phyloP scores from a whole-genome alignment of 352 stramenopile species.

The Phytophthora citrophthora region DNA sequence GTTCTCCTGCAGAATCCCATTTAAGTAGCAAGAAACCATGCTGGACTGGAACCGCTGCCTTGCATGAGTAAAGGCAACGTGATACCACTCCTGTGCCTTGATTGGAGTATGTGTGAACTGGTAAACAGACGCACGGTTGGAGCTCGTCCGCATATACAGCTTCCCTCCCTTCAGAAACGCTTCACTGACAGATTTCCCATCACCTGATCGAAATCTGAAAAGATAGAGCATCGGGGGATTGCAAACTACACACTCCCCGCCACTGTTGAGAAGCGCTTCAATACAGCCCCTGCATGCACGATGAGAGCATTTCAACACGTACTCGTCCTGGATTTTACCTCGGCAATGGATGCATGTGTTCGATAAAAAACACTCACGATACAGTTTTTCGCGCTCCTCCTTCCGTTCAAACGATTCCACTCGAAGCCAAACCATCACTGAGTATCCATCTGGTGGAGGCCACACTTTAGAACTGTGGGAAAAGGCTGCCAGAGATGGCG shows the following conservation, averaged over 20 bases:
- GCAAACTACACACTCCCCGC: slow-evolving; percentile 74
- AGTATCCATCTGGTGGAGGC: slow-evolving; percentile 71
- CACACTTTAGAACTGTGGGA: slow-evolving; percentile 57
- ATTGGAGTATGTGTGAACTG: slow-evolving; percentile 66
- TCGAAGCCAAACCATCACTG: slow-evolving; percentile 70
- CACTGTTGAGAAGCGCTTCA: slow-evolving; percentile 57
- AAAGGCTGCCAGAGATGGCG: slow-evolving; percentile 39
- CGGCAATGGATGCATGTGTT: slow-evolving; percentile 69
- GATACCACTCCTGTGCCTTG: slow-evolving; percentile 51
- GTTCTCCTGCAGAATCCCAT: slow-evolving; percentile 69
- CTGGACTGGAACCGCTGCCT: slow-evolving; percentile 78
- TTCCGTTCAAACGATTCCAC: slow-evolving; percentile 64
- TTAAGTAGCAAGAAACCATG: slow-evolving; percentile 63
- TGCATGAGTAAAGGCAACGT: slow-evolving; percentile 62
- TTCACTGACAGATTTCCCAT: slow-evolving; percentile 75
- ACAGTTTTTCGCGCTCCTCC: slow-evolving; percentile 65
- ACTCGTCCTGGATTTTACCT: slow-evolving; percentile 51
- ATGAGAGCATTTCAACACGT: slow-evolving; percentile 75
- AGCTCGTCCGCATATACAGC: slow-evolving; percentile 71
- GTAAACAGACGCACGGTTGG: slow-evolving; percentile 44
- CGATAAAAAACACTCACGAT: slow-evolving; percentile 60
- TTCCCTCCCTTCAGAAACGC: slow-evolving; percentile 67
- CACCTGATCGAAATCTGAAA: slow-evolving; percentile 70
- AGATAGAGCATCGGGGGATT: slow-evolving; percentile 80
- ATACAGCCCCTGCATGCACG: slow-evolving; percentile 59